Base-by-base conservation (phyloP, 2,329 filamentous ascomycete species). In the Pseudogymnoascus sp. region DNA sequence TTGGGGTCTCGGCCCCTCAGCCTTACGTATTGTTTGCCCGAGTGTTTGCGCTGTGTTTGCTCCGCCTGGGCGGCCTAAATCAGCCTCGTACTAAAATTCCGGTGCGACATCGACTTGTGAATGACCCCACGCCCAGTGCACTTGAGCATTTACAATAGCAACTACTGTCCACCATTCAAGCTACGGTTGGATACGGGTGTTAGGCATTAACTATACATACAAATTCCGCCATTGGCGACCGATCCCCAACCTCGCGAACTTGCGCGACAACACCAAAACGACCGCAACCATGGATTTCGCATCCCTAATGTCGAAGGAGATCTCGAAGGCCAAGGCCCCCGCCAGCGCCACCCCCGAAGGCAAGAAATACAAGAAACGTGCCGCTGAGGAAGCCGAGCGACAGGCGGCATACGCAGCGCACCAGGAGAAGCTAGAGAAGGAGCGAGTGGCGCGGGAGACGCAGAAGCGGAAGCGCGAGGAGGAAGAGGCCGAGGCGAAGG, bases 391-490 rank as follows among this genome's bases (percentile, higher is more conserved):
- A 80, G 88, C 89, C 62, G 86, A 90, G 71, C 88, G 95, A 62
- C 81, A 89, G 72, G 88, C 86, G 40, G 85, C 87, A 66, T 99
- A 99, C 77, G 79, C 86, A 1, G 88, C 88, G 12, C 91, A 96
- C 71, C 93, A 97, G 75, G 85, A 86, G 67, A 83, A 83, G 3
- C 79, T 91, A 62, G 89, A 92, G 69, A 81, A 80, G 40, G 86
- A 90, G 71, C 89, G 90, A 29, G 80, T 86, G 65, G 85, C 88
- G 66, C 87, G 86, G 67, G 79, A 85, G 0, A 82, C 84, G 1
- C 86, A 88, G 69, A 97, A 97, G 78, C 90, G 93, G 69, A 95
- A 96, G 75, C 84, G 86, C 23, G 93, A 97, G 62, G 93, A 96
- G 37, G 93, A 96, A 26, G 89, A 90, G 64, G 86, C 86, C 1